phyloP scores from a whole-genome alignment of 139 green algal genomes.

The Edaphochlamys debaryana region DNA sequence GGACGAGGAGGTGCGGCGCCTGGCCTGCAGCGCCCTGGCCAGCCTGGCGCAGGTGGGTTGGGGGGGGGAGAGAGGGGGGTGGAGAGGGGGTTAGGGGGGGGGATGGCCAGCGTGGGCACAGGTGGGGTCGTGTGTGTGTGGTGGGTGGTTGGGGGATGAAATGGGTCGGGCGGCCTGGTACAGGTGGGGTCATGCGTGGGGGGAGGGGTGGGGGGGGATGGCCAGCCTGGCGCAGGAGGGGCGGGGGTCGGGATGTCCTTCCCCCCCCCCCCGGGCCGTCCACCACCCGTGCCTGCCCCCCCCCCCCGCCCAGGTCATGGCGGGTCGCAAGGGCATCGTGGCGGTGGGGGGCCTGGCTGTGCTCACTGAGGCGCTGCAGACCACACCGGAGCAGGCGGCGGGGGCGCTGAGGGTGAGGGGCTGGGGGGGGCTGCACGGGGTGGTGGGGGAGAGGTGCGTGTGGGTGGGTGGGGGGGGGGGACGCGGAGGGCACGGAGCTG shows the following conservation, averaged over 20 bases:
- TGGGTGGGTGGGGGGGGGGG: no score
- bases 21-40: slow-evolving; percentile 50
- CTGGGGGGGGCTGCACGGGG: background rate
- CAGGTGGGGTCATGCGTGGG: background rate
- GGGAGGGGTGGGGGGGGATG: background rate
- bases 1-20: slow-evolving; percentile 43
- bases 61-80: no score
- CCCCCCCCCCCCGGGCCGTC: no score
- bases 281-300: background rate
- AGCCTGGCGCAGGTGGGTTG: slow-evolving; percentile 57
- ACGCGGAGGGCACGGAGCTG: background rate
- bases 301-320: slow-evolving; percentile 36
- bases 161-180: background rate
- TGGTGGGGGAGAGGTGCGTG: background rate
- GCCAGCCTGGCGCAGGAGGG: background rate
- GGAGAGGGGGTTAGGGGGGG: no score
- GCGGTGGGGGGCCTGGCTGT: slow-evolving; percentile 30
- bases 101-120: background rate
- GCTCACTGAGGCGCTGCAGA: slow-evolving; percentile 46
- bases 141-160: background rate
- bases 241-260: background rate
- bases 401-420: slow-evolving; percentile 44
- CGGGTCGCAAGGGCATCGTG: slow-evolving; percentile 46
- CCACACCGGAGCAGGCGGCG: slow-evolving; percentile 49
- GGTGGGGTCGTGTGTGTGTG: background rate